Conservation (phyloP, 2,329 filamentous ascomycete genomes). For the Neopestalotiopsis rosae region DNA sequence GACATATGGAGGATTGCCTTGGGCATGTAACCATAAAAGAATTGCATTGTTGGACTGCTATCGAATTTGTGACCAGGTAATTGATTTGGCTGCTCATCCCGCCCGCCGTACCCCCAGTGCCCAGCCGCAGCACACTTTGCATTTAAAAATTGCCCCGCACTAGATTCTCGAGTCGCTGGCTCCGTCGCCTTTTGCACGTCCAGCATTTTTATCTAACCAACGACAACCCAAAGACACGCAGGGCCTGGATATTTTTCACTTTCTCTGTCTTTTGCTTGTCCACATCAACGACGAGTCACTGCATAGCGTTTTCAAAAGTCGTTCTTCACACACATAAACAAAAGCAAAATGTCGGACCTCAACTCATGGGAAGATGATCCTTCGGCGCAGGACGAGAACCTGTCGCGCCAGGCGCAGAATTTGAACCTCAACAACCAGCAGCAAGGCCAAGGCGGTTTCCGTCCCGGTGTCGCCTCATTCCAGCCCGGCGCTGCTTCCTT, state of each 20-base stretch:
- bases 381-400: constrained; percentile 76
- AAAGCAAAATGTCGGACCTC: constrained; percentile 76
- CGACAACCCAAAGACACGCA: background rate
- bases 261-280: background rate
- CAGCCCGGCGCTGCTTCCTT: constrained; percentile 73
- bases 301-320: background rate
- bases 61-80: background rate
- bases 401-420: constrained; percentile 78
- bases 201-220: background rate
- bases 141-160: constrained; percentile 15
- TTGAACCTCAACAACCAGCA: constrained; percentile 70
- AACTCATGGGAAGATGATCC: constrained; percentile 96
- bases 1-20: background rate
- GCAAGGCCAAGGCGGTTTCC: constrained; percentile 49
- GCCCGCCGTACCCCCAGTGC: background rate
- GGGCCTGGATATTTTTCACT: background rate
- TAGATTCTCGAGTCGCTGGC: background rate
- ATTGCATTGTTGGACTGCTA: background rate
- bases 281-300: background rate
- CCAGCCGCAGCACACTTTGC: background rate
- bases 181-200: background rate
- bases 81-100: background rate
- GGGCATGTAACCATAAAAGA: too few relatives aligned
- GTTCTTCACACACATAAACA: background rate
- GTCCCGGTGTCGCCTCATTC: constrained; percentile 61